Evolutionary conservation across 2,329 filamentous ascomycete genomes (phyloP), one percentile per base, ranked within the genome.

Genomic region (Aaosphaeria pasadenensis): DNA sequence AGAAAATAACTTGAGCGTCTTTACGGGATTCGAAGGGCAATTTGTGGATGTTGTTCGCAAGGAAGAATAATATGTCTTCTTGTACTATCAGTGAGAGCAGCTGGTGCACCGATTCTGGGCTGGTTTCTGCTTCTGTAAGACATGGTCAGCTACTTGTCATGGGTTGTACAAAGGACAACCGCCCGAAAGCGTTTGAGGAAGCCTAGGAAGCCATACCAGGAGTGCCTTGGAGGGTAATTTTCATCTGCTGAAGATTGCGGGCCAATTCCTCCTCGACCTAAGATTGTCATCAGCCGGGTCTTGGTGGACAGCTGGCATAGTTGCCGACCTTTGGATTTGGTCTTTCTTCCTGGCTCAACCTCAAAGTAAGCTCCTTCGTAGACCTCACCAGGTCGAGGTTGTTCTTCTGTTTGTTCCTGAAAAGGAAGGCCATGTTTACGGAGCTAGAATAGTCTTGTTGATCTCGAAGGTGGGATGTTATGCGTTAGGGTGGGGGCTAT

Each of bases 11-110:
- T 69, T 96, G 92, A 9, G 89, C 89, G 66, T 96, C 92, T 76
- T 96, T 97, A 64, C 92, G 86, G 35, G 91, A 89, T 75, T 99
- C 94, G 76, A 99, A 99, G 0, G 92, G 91, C 4, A 99, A 81
- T 44, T 86, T 83, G 71, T 89, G 85, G 41, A 99, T 87, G 65
- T 87, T 87, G 51, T 86, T 80, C 17, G 92, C 90, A 49, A 99
- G 85, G 44, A 88, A 79, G 60, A 88, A 88, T 39, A 99, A 84
- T 6, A 99, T 79, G 69, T 96, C 91, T 74, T 96, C 91, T 67
- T 91, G 85, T 60, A 96, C 87, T 53, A 95, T 84, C 56, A 88
- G 84, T 47, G 85, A 86, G 45, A 97, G 87, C 43, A 97, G 83
- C 64, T 91, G 85, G 66, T 89, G 87, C 51, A 96, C 88, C 71